A percentile compares a stretch with the other conserved stretches of the same genome.
Conservation (phyloP, 1,139 yeast species). For the Geotrichum macrosporum region DNA sequence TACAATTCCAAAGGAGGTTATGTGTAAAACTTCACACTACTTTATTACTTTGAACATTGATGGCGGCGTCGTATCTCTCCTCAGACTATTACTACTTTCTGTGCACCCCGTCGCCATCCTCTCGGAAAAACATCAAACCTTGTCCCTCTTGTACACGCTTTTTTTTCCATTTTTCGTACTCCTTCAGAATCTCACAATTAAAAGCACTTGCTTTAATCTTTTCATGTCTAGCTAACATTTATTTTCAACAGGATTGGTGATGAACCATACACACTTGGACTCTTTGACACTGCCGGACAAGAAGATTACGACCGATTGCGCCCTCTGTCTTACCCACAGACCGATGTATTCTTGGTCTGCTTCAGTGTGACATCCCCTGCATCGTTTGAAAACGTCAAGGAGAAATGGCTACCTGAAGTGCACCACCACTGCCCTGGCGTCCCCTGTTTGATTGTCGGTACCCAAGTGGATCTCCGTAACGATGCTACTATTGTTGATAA, state of each 20-base stretch:
- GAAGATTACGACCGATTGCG: conserved; percentile 79
- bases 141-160: no score
- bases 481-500: conserved; percentile 73
- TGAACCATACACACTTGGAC: conserved; percentile 90
- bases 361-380: conserved; percentile 82
- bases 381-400: conserved; percentile 66
- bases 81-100: no score
- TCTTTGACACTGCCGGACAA: conserved; percentile 99
- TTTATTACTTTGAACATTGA: no score
- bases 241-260: conserved; percentile 61
- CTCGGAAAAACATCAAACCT: no score
- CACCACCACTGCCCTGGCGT: conserved; percentile 81
- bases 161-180: background rate
- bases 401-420: conserved; percentile 83
- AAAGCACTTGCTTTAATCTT: background rate
- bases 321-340: conserved; percentile 89
- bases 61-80: no score
- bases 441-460: conserved; percentile 75
- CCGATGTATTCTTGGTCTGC: conserved; percentile 83
- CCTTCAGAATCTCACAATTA: background rate
- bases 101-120: no score
- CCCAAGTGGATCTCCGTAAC: conserved; percentile 80
- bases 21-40: no score
- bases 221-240: background rate
- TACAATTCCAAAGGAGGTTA: no score